Evolutionary conservation across 768 basidiomycete genomes (phyloP), one percentile per base, ranked within the genome.

Genomic region (Trametes coccinea): DNA sequence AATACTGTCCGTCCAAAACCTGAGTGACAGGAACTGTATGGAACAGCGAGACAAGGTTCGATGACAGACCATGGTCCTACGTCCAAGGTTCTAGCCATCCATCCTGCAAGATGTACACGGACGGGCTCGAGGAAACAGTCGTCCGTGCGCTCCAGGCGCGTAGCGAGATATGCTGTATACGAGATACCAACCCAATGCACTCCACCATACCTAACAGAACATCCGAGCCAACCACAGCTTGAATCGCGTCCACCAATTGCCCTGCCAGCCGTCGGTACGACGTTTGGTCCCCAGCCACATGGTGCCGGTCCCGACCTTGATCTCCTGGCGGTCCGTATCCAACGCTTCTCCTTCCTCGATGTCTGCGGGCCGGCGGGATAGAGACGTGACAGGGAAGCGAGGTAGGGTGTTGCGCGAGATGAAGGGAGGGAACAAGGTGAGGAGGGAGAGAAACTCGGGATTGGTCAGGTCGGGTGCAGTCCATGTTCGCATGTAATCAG

Each of bases 171-270:
- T 33, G 41, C n/a, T n/a, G 29, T 34, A 22, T 40, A 40, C 39
- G 55, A 33, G 27, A 27, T 37, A 6, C 22, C 11, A 14, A 37
- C 34, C 30, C 4, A 48, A 29, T 14, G 51, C 40, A 50, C 46
- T 22, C 4, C 40, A 16, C 51, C 11, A 53, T 17, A 48, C 41
- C 64, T 81, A 92, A 75, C 90, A 90, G 75, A 93, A 93, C 50
- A 88, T 65, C 73, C 82, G 83, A 72, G 83, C 84, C 83, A 86
- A 91, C 93, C 93, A 95, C 48, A 86, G 73, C 66, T 84, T 76
- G 70, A 95, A 85, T 64, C 88, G 79, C 46, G 84, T 84, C 91
- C 91, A 94, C 84, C 86, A 90, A 46, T 84, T 79, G 22, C 93
- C 92, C 69, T 84, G 78, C 85, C 87, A 93, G 10, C 84, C 88